Evolutionary conservation across 2,329 filamentous ascomycete genomes (phyloP), one percentile per base, ranked within the genome.

Genomic region (Rachicladosporium sp.): DNA sequence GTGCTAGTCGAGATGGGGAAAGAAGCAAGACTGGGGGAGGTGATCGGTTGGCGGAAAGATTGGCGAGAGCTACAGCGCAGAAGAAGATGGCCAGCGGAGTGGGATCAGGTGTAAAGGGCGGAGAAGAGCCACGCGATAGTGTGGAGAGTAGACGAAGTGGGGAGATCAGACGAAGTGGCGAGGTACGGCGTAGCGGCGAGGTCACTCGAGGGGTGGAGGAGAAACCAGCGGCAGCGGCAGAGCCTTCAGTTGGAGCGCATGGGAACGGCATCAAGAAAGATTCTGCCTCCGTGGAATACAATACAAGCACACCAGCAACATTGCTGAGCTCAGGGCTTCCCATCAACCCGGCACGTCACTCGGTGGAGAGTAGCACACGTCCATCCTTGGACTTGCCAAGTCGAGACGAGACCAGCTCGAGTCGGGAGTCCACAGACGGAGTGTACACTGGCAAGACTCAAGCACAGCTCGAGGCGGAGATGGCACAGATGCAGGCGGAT

Each of bases 61-160:
- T 98, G 44, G 89, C 89, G 23, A 84, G 85, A 55, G 91, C 88
- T 23, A 76, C 95, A 52, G 85, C 80, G 3, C 80, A 80, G 43
- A 85, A 82, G 54, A 74, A 27, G 23, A 27, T 27, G 23, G 23
- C 23, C 23, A 27, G 71, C 42, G 64, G 68, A n/a, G 58, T 65
- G 2, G 57, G 61, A 31, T 68, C 65, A 39, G 55, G 66, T 23
- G 67, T 33, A 6, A 15, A 33, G 11, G 10, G 31, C 31, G 13
- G 6, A 7, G 13, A 33, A 6, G 10, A 9, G 4, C 6, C 31
- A 15, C 31, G 11, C 15, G 62, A 66, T 35, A 65, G 62, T 40
- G 54, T 54, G 10, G 63, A 63, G 35, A 54, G 58, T 9, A 59
- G 68, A 35, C 54, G 59, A 8, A 72, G 69, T 46, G 56, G 63